A percentile compares a stretch with the other conserved stretches of the same genome.
These are phyloP conservation scores for Mucor irregularis DNA, from an alignment of 371 early-diverging fungal genomes.

Conservation along the genomic window DNA sequence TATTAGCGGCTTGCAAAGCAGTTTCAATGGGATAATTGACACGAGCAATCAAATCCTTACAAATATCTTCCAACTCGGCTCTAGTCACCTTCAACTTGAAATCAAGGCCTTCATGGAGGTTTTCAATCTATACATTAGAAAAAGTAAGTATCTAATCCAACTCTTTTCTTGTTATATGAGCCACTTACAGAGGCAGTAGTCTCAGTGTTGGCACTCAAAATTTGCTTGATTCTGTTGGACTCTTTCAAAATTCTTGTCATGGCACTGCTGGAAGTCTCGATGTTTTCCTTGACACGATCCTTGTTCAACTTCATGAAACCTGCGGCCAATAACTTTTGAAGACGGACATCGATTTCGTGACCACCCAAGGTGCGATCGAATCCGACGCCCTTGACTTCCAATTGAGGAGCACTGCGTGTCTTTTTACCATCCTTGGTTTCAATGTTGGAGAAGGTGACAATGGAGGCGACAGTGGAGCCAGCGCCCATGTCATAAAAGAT, in stretches of 20 bases:
- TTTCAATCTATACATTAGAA: constrained; percentile 67
- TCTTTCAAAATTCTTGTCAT: constrained; percentile 90
- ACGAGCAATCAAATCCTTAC: constrained; percentile 69
- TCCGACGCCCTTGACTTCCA: constrained; percentile 82
- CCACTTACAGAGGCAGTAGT: constrained; percentile 75
- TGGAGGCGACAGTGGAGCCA: constrained; percentile 86
- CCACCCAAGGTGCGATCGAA: constrained; percentile 91
- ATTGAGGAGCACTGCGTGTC: constrained; percentile 60
- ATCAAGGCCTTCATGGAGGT: constrained; percentile 84
- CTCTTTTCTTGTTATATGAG: neutral
- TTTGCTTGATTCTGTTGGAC: constrained; percentile 92
- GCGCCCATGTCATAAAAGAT: constrained; percentile 98
- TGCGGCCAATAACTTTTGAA: constrained; percentile 76
- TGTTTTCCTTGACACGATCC: constrained; percentile 39
- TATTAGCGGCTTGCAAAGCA: constrained; percentile 67
- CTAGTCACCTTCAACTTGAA: constrained; percentile 81
- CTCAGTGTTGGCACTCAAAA: constrained; percentile 92
- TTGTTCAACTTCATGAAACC: constrained; percentile 65
- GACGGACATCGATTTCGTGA: constrained; percentile 76
- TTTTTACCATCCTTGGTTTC: constrained; percentile 62
- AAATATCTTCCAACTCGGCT: constrained; percentile 69
- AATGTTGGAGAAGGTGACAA: constrained; percentile 77
- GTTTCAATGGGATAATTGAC: constrained; percentile 72
- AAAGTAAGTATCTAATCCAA: neutral
- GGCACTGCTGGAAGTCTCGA: constrained; percentile 67